phyloP scores from a whole-genome alignment of 176 grass and related monocot species.

The Cenchrus americanus region DNA sequence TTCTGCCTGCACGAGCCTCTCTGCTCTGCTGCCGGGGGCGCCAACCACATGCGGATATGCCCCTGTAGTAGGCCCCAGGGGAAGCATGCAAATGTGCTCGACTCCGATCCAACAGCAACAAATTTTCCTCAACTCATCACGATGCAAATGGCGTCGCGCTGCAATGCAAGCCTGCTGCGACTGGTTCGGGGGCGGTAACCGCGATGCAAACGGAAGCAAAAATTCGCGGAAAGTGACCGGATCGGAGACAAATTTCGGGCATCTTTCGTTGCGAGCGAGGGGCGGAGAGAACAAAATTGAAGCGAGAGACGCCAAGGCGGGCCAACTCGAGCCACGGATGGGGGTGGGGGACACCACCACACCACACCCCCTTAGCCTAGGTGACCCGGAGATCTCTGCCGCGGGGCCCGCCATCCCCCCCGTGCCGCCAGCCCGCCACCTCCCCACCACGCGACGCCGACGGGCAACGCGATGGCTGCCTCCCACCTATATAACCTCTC shows the following conservation, averaged over 20 bases:
- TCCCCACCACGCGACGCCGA: conserved; percentile 2
- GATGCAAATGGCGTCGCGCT: no score
- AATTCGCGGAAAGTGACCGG: not conserved
- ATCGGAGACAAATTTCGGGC: not conserved
- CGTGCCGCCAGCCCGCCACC: conserved; percentile 21
- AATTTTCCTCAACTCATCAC: no score
- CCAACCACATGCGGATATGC: conserved; percentile 29
- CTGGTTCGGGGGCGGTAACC: not conserved
- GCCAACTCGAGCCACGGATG: not conserved
- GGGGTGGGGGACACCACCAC: not conserved
- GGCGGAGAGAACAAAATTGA: not conserved
- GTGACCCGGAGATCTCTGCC: conserved; percentile 41
- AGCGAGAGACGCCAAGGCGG: not conserved
- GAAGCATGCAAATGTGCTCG: not conserved
- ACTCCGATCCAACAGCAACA: not conserved
- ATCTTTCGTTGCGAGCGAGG: not conserved
- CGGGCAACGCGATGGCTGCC: conserved; percentile 18
- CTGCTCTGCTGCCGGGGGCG: not conserved
- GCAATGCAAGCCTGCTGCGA: not conserved
- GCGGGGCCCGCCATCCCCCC: not conserved
- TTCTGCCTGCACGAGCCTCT: not conserved
- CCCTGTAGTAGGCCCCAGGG: not conserved
- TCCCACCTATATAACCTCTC: conserved; percentile 36
- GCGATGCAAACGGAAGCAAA: not conserved
- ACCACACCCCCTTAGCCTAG: not conserved